Base-by-base conservation (phyloP, 2,329 filamentous ascomycete genomes). In the Sporothrix globosa region DNA sequence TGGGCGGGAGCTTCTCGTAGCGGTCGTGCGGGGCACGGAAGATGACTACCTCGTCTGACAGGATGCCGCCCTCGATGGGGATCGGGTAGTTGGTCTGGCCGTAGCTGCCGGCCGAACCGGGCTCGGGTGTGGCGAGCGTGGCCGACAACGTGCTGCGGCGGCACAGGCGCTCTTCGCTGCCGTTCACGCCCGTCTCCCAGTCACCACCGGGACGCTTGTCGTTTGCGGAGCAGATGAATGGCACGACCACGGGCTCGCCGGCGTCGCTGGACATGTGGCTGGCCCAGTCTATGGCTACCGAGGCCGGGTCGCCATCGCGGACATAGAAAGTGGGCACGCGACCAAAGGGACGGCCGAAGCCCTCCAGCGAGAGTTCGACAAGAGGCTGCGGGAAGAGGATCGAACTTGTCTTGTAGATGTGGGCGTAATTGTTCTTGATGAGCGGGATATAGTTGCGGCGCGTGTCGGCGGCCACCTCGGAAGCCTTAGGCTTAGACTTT, bases 181-280 rank as follows among this genome's bases (percentile, higher is more conserved):
- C 87, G 74, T 86, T 83, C 14, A 86, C 81, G 11, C 85, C 86
- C 48, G 82, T 78, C 69, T 93, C 91, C 91, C 91, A 94, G 77
- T 93, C 91, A n/a, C 91, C 91, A 11, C 91, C 91, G 0, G 91
- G 85, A 50, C 90, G 84, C 76, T 90, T 91, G 77, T 93, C 91
- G 79, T 93, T 92, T 63, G 91, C 91, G 69, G 88, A 86, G 74
- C 90, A 92, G 73, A 92, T 87, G 71, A 92, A 89, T 0, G 90
- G 88, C 69, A 92, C 85, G 2, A 81, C 79, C 50, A 81, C 75
- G 4, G 81, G 78, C 50, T 81, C 76, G 66, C 79, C 75, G 65
- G 74, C 74, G 24, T 80, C 78, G 39, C 79, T 81, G 63, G 85
- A 83, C 56, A 74, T 69, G 27, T 77, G 74, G 30, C 73, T 73